These are phyloP conservation scores for Collybiopsis luxurians DNA, from an alignment of 768 basidiomycete species.

Conservation along the genomic window DNA sequence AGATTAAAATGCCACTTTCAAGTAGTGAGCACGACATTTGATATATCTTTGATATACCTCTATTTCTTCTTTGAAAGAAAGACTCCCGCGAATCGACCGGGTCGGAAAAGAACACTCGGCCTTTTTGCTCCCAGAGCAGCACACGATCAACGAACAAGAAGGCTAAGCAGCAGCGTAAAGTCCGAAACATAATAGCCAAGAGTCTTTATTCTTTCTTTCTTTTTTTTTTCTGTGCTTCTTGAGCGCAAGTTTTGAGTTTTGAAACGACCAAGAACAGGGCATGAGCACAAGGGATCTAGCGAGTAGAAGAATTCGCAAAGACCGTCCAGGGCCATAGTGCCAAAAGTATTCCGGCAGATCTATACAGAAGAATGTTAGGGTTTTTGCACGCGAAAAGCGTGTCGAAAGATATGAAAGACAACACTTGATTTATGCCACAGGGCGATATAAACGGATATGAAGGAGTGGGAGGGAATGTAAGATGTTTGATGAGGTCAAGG, in stretches of 20 bases:
- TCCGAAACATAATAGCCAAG: too few species aligned
- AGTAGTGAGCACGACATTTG: neutral
- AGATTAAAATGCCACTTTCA: too few species aligned
- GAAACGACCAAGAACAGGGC: neutral
- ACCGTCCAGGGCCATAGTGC: slow-evolving; percentile 4
- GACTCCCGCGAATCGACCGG: slow-evolving; percentile 2
- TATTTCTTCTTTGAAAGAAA: neutral
- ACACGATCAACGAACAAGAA: neutral
- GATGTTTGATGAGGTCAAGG: slow-evolving; percentile 22
- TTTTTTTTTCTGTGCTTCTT: neutral
- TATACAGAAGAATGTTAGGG: neutral
- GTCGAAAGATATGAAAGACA: neutral
- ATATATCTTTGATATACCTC: neutral
- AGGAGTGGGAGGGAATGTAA: slow-evolving; percentile 14
- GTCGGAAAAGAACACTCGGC: neutral
- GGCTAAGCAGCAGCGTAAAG: neutral
- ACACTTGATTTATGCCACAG: slow-evolving; percentile 8
- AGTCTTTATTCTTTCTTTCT: too few species aligned
- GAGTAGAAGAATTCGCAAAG: slow-evolving; percentile 4
- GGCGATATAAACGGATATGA: slow-evolving; percentile 5
- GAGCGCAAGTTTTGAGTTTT: neutral
- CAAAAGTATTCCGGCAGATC: neutral
- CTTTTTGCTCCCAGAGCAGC: neutral
- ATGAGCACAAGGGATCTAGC: slow-evolving; percentile 8
- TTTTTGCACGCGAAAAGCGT: neutral